Base-by-base conservation (phyloP, 306 rosid species). In the Ziziphus jujuba region DNA sequence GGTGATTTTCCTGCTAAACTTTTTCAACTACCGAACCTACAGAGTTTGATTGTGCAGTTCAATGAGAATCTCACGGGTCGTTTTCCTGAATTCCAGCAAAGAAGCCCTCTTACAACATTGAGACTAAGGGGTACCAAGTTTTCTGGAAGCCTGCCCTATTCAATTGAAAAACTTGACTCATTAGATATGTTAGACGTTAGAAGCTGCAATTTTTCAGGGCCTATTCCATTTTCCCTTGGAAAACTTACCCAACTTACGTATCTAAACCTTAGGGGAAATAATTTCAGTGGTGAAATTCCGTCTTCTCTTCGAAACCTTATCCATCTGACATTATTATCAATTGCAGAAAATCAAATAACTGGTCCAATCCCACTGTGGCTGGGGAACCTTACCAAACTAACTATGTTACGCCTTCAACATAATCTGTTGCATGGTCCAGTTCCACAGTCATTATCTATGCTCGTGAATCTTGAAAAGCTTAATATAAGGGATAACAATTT, bases 341-440 rank as follows among this genome's bases (percentile, higher is more conserved):
- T n/a, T n/a, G 10, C 9, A 1, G 8, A 0, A 0, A 60, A 38
- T 40, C 24, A 60, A 9, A 7, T 60, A 10, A 17, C 15, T 0
- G 72, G 72, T 1, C 19, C 28, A 55, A 10, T 67, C 2, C 63
- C 72, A 10, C 1, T 28, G 15, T 43, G 17, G 24, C 24, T 67
- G 0, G 72, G 47, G 17, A 59, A 70, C 17, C 66, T 70, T n/a
- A 70, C 74, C 60, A 19, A 59, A 20, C 34, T 59, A 4, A 1
- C 0, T 4, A 0, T 0, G 0, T 9, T 70, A 11, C 0, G 0
- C 4, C 59, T 70, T 9, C 0, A 0, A 0, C 0, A 0, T 0
- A 57, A 12, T 31, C 2, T 9, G 0, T 45, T 58, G 14, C 0
- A 7, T 0, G 73, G 73, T 48, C 7, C 3, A 11, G 9, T 68